A percentile compares a stretch with the other conserved stretches of the same genome.
These are phyloP conservation scores for Macaranga tanarius DNA, from an alignment of 441 rosid genomes.

Conservation along the genomic window DNA sequence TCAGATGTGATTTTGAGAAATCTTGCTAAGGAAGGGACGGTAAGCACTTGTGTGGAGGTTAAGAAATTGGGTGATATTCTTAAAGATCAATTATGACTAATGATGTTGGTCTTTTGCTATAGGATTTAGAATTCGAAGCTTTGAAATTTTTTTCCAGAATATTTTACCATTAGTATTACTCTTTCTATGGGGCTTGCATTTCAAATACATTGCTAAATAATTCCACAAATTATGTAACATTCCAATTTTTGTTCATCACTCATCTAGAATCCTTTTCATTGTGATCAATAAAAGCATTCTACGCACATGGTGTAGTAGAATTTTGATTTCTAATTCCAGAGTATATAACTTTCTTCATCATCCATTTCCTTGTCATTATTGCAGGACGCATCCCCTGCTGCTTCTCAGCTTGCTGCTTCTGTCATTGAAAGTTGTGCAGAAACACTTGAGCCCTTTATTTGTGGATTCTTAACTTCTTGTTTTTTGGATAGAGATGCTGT, in stretches of 20 bases:
- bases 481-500: conserved; percentile 64
- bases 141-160: neutral
- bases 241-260: neutral
- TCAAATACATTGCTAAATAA: neutral
- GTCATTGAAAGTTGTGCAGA: conserved; percentile 66
- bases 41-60: conserved; percentile 25
- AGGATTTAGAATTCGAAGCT: neutral
- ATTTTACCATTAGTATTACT: neutral
- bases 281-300: neutral
- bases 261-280: neutral
- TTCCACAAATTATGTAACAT: neutral
- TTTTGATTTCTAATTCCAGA: neutral
- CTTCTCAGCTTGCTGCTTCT: conserved; percentile 73
- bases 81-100: neutral
- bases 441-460: conserved; percentile 69
- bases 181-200: neutral
- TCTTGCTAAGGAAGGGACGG: conserved; percentile 75
- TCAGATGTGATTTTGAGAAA: conserved; percentile 58
- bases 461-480: conserved; percentile 79
- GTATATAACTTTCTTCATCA: neutral
- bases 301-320: neutral
- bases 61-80: neutral
- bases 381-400: conserved; percentile 56
- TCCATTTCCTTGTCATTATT: conserved; percentile 16
- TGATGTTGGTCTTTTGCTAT: neutral